Percentiles rank a stretch among this genome's conserved stretches.
phyloP scores from a whole-genome alignment of 805 yeast species.

The Pichia rugopelliculosa region DNA sequence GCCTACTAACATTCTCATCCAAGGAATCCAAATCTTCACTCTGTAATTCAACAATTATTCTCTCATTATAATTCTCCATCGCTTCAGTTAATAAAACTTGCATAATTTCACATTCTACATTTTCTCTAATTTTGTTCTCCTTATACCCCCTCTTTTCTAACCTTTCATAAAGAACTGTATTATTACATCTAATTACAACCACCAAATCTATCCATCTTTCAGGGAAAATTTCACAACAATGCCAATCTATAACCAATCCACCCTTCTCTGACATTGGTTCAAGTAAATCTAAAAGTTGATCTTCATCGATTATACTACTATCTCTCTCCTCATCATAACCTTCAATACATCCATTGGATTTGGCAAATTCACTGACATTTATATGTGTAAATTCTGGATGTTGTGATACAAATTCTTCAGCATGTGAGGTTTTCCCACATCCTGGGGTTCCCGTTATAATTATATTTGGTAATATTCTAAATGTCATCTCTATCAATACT shows the following conservation, averaged over 20 bases:
- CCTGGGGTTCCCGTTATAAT: constrained; percentile 95
- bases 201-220: constrained; percentile 89
- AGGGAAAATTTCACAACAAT: constrained; percentile 92
- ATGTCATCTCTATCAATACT: constrained; percentile 23
- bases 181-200: constrained; percentile 77
- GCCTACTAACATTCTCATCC: constrained; percentile 75
- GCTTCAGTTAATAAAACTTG: constrained; percentile 86
- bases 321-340: constrained; percentile 84
- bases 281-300: constrained; percentile 69
- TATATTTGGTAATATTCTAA: constrained; percentile 55
- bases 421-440: constrained; percentile 76
- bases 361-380: constrained; percentile 76
- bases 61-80: constrained; percentile 66
- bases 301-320: constrained; percentile 88
- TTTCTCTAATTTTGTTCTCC: constrained; percentile 78
- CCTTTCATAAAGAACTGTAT: constrained; percentile 65
- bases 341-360: constrained; percentile 64
- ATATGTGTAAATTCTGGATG: constrained; percentile 46
- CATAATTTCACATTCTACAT: constrained; percentile 96
- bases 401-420: constrained; percentile 45
- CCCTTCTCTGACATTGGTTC: constrained; percentile 78
- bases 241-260: constrained; percentile 95
- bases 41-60: constrained; percentile 71
- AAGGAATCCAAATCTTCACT: constrained; percentile 70
- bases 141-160: constrained; percentile 70